phyloP scores from a whole-genome alignment of 371 early-diverging fungal species.

The Nematocida parisii region DNA sequence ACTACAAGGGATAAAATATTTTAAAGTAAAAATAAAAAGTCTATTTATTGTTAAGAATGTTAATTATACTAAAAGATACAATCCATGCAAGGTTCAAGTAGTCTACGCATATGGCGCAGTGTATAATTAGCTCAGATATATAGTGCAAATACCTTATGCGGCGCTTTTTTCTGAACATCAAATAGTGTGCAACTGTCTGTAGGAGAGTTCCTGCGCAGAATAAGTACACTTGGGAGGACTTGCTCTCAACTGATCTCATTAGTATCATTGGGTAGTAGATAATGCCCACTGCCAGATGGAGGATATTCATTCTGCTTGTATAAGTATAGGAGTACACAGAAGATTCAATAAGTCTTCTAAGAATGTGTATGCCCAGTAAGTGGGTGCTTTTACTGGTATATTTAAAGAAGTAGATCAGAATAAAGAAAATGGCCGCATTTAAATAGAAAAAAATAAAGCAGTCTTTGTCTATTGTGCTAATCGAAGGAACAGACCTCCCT shows the following conservation, averaged over 20 bases:
- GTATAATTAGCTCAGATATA: conserved; percentile 30
- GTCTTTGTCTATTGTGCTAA: conserved; percentile 27
- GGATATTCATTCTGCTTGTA: conserved; percentile 19
- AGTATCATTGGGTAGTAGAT: conserved; percentile 48
- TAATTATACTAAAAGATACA: conserved; percentile 29
- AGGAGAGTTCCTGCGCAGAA: conserved; percentile 2
- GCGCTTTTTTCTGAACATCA: conserved; percentile 29
- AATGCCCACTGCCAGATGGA: conserved; percentile 14
- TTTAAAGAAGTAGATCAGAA: neutral
- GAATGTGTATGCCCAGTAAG: conserved; percentile 20
- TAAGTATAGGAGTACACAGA: conserved; percentile 22
- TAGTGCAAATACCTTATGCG: conserved; percentile 30
- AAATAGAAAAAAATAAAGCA: conserved; percentile 47
- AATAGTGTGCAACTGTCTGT: conserved; percentile 29
- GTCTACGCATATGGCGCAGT: conserved; percentile 28
- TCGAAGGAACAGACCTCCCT: too few relatives aligned
- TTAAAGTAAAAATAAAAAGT: neutral
- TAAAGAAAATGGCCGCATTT: conserved; percentile 12
- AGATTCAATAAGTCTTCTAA: conserved; percentile 41
- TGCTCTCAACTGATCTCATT: neutral
- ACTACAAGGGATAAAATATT: conserved; percentile 6
- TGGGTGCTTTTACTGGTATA: neutral
- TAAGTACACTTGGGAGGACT: neutral
- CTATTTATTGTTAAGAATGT: conserved; percentile 32
- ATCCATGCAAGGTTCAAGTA: conserved; percentile 27